Evolutionary conservation across 352 stramenopile species (phyloP), one percentile per base, ranked within the genome.

Genomic region (Pythium coloratum): DNA sequence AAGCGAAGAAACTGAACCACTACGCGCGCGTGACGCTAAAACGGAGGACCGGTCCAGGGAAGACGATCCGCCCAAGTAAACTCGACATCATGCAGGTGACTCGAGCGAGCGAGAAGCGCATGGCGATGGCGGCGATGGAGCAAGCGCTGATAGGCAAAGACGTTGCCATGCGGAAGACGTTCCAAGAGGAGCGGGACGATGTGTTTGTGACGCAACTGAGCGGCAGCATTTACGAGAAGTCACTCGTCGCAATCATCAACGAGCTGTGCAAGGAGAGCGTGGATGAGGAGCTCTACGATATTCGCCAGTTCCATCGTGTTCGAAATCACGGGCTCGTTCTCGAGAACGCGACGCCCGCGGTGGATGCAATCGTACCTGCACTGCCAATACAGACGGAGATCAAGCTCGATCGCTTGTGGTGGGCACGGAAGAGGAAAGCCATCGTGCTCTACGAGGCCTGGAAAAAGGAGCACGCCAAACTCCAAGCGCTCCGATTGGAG

Each of bases 81-180:
- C 28, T 94, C 0, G 82, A 88, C n/a, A 56, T 81, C 1, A 69
- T 86, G 26, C 73, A 82, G 13, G 72, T 91, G 7, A 54, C 81
- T 16, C 65, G 84, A 34, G 82, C 82, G 14, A 74, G 71, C 56
- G 80, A 90, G 64, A 94, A 92, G 59, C 82, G 84, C 0, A 61
- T 90, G 2, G 73, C 80, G 0, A 92, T 94, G 83, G 66, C 71
- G 32, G 62, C 65, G 0, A 75, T 91, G 7, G 86, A 94, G 44
- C 62, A 81, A 6, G 59, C 46, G 5, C 64, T 92, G 9, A 34
- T 86, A 1, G 36, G 44, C 0, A 79, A 75, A 26, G 75, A 91
- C 33, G 44, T 9, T 20, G 20, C 64, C 9, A 18, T 90, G 20
- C 60, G 75, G 1, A 54, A n/a, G 1, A 49, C 51, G 4, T 83